Evolutionary conservation across 306 rosid genomes (phyloP).

Genomic region (Ormosia semicastrata): DNA sequence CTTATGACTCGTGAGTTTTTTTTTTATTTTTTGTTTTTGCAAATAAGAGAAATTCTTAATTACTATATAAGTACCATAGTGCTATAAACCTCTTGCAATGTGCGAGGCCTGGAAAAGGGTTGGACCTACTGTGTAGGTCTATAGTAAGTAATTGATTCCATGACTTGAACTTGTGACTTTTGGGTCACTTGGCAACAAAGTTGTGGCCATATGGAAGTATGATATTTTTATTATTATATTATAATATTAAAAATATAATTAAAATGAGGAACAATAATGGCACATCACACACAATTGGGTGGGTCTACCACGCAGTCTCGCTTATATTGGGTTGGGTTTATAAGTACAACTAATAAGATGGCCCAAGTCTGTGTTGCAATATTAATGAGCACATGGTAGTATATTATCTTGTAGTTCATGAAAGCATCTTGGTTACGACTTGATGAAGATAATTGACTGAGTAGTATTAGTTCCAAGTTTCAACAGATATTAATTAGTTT

Average conservation of each 20-base stretch:
- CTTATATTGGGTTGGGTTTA: slow-evolving; percentile 6
- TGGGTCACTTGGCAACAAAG: too few relatives aligned
- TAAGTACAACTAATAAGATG: background rate
- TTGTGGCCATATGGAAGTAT: too few relatives aligned
- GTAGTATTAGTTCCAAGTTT: background rate
- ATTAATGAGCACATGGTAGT: background rate
- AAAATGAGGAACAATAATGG: background rate
- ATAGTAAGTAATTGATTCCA: too few relatives aligned
- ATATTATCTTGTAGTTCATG: background rate
- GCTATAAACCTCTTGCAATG: too few relatives aligned
- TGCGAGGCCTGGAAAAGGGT: too few relatives aligned
- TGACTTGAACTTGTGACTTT: background rate
- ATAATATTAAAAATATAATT: background rate
- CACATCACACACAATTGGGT: background rate
- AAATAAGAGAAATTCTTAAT: too few relatives aligned
- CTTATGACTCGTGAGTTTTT: too few relatives aligned
- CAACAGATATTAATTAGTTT: background rate
- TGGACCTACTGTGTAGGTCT: too few relatives aligned
- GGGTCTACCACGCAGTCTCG: background rate
- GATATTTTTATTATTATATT: too few relatives aligned
- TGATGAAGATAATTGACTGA: background rate
- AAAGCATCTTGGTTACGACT: background rate
- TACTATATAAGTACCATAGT: too few relatives aligned
- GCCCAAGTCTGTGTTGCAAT: background rate
- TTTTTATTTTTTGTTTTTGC: too few relatives aligned